Evolutionary conservation across 257 asterid species (phyloP), one percentile per base, ranked within the genome.

Genomic region (Fraxinus americana): DNA sequence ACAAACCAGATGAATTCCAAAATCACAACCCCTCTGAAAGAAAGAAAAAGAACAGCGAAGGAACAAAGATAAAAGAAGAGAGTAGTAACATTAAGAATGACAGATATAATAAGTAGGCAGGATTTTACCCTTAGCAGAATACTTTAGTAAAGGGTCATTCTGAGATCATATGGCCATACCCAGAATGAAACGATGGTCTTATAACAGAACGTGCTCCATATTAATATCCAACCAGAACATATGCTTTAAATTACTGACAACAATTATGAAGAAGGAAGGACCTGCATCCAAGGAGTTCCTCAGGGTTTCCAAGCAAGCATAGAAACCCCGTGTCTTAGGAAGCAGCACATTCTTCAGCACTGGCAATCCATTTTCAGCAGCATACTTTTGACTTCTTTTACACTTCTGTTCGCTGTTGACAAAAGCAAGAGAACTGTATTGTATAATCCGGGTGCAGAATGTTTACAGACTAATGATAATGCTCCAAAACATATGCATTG

Each of bases 231-330:
- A 70, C 61, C 57, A 38, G n/a, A 29, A 54, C 7, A 23, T 19
- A 38, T 21, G 39, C 35, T 23, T 35, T 39, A 36, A 67, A 67
- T 67, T 25, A 34, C 17, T 13, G 29, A 52, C 0, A 61, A 78
- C 7, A 78, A 79, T 73, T 54, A 54, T 41, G 77, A 73, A 63
- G 70, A 84, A 76, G 68, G 61, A 77, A 63, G 32, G 68, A 94
- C 99, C 99, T 90, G 99, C 98, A 88, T 92, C 95, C 83, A 94
- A 38, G 70, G 98, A 86, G 77, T 85, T 90, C 70, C 94, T 88
- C 79, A 91, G 86, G 79, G 82, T 86, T 83, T 92, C 89, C 86
- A 92, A 85, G 86, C 97, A 90, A 67, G 89, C 84, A 73, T 71
- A 83, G 88, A 94, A 92, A 59, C 99, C 99, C 78, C 85, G 91